Conservation (phyloP, 2,329 filamentous ascomycete genomes). For the Alternaria burnsii region DNA sequence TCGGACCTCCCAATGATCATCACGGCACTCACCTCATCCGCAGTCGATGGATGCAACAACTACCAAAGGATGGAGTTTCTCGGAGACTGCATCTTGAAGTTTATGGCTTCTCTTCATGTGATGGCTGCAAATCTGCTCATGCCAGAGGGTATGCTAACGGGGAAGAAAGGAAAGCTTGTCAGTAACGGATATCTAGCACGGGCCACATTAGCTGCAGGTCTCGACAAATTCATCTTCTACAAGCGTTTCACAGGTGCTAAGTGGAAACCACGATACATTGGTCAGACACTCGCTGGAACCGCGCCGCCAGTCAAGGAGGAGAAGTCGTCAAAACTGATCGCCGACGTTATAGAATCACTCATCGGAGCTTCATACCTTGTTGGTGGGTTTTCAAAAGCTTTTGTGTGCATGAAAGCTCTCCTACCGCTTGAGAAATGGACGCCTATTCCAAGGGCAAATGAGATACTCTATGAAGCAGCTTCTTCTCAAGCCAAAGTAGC, state of each 20-base stretch:
- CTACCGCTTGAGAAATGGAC: conserved; percentile 68
- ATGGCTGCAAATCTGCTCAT: conserved; percentile 67
- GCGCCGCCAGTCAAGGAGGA: conserved; percentile 39
- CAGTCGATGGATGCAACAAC: conserved; percentile 67
- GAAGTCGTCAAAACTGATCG: conserved; percentile 80
- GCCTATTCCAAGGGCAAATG: conserved; percentile 38
- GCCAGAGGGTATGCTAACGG: conserved; percentile 79
- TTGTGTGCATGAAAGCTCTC: conserved; percentile 67
- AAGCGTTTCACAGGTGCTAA: conserved; percentile 72
- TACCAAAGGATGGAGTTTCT: conserved; percentile 90
- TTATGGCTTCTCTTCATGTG: conserved; percentile 72
- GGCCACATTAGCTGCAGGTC: conserved; percentile 67
- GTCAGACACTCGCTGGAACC: conserved; percentile 48
- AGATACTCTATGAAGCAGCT: conserved; percentile 30
- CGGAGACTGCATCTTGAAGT: conserved; percentile 85
- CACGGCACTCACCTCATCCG: conserved; percentile 74
- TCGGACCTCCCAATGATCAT: conserved; percentile 64
- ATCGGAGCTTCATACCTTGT: conserved; percentile 78
- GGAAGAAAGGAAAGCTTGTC: conserved; percentile 73
- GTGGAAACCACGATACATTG: conserved; percentile 74
- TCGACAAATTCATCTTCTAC: conserved; percentile 78
- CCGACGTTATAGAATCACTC: conserved; percentile 86
- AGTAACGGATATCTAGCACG: conserved; percentile 77
- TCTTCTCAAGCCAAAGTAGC: conserved; percentile 17
- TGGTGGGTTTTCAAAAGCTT: conserved; percentile 70